phyloP scores from a whole-genome alignment of 2,329 filamentous ascomycete species.

The Trichophyton verrucosum region DNA sequence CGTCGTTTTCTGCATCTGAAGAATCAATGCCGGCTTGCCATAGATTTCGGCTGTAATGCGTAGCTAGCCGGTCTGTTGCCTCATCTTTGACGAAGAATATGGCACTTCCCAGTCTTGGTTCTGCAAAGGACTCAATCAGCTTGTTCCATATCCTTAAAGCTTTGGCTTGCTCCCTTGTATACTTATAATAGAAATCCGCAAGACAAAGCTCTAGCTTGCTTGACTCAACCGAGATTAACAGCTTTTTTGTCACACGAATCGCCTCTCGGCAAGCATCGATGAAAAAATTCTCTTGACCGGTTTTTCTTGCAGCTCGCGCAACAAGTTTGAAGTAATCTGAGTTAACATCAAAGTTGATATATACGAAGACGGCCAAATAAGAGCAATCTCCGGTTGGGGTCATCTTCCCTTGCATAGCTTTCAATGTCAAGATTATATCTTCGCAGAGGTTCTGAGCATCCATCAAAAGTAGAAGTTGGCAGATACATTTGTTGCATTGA shows the following conservation, averaged over 20 bases:
- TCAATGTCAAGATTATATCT: constrained; percentile 9
- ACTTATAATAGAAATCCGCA: constrained; percentile 6
- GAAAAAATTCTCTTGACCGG: constrained; percentile 10
- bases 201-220: constrained; percentile 7
- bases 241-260: constrained; percentile 7
- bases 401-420: constrained; percentile 5
- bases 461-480: neutral
- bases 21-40: constrained; percentile 8
- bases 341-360: neutral
- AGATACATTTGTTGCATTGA: constrained; percentile 5
- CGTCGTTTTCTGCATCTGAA: constrained; percentile 1
- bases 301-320: constrained; percentile 6
- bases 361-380: constrained; percentile 5
- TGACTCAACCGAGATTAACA: constrained; percentile 1
- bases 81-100: neutral
- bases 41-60: constrained; percentile 5
- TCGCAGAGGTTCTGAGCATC: neutral
- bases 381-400: constrained; percentile 3
- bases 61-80: constrained; percentile 7
- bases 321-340: neutral
- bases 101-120: constrained; percentile 3
- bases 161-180: constrained; percentile 6
- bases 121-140: constrained; percentile 5
- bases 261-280: constrained; percentile 7
- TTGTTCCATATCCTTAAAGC: constrained; percentile 10